phyloP scores from a whole-genome alignment of 176 grass and related monocot species.

The Zizania latifolia region DNA sequence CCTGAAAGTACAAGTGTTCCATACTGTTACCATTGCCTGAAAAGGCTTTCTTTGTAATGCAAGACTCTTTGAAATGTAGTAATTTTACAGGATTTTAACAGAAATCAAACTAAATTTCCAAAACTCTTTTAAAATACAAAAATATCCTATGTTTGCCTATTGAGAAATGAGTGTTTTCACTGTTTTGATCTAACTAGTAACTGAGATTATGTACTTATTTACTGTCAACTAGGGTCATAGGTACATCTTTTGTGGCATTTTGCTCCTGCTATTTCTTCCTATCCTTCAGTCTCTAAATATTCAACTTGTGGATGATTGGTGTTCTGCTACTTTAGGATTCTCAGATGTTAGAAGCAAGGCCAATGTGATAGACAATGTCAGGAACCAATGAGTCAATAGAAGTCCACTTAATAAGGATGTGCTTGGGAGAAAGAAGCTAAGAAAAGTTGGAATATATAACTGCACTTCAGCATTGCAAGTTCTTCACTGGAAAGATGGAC shows the following conservation, averaged over 20 bases:
- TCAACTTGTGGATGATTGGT: not conserved
- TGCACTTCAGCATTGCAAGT: slow-evolving; percentile 7
- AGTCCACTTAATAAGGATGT: not conserved
- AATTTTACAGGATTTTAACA: too few relatives aligned
- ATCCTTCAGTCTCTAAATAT: slow-evolving; percentile 16
- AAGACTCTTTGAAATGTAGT: too few relatives aligned
- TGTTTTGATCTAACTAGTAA: not conserved
- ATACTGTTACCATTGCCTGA: slow-evolving; percentile 1
- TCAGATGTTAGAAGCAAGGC: not conserved
- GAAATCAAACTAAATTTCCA: too few relatives aligned
- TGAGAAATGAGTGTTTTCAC: not conserved
- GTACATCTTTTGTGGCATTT: not conserved
- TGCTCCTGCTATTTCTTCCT: slow-evolving; percentile 1
- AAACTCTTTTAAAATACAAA: too few relatives aligned
- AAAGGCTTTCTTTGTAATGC: not conserved
- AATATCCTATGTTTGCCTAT: not conserved
- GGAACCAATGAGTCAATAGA: not conserved
- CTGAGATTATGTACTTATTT: not conserved
- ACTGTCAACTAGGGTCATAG: slow-evolving; percentile 21
- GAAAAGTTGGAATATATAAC: not conserved
- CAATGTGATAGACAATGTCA: not conserved
- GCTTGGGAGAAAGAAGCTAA: not conserved
- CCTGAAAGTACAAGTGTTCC: slow-evolving; percentile 28
- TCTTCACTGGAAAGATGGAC: not conserved
- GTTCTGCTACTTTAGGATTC: slow-evolving; percentile 22